Evolutionary conservation across 2,329 filamentous ascomycete genomes (phyloP).

Genomic region (Botryosphaeria dothidea): DNA sequence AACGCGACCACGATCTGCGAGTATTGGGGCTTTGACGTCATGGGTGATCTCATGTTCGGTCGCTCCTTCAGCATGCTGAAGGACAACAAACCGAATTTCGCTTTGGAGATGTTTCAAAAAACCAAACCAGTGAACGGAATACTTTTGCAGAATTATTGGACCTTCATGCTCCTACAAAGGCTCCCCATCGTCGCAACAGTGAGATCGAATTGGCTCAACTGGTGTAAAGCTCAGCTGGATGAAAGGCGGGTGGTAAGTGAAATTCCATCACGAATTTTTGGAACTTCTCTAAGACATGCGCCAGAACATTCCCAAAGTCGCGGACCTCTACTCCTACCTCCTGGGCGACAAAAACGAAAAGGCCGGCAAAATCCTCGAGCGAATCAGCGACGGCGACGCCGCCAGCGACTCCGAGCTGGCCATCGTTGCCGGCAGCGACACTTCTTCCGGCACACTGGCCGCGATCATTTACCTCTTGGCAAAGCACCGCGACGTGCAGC

Average conservation of each 20-base stretch:
- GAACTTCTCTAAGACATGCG: slow-evolving; percentile 21
- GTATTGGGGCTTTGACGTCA: slow-evolving; percentile 53
- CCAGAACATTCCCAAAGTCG: neutral
- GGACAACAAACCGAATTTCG: slow-evolving; percentile 42
- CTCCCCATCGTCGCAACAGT: neutral
- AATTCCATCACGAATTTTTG: neutral
- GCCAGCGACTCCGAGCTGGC: slow-evolving; percentile 52
- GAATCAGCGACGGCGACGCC: slow-evolving; percentile 47
- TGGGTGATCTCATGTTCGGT: slow-evolving; percentile 51
- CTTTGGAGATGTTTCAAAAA: slow-evolving; percentile 43
- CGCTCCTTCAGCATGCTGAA: slow-evolving; percentile 48
- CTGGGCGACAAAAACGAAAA: slow-evolving; percentile 43
- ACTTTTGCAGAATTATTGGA: neutral
- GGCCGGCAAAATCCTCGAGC: slow-evolving; percentile 36
- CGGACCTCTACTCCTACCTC: slow-evolving; percentile 52
- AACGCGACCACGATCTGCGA: slow-evolving; percentile 21
- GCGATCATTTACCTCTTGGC: slow-evolving; percentile 48
- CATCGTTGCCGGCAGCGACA: slow-evolving; percentile 52
- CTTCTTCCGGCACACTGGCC: slow-evolving; percentile 45
- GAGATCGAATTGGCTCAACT: neutral
- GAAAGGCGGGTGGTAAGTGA: neutral
- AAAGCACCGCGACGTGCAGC: slow-evolving; percentile 38
- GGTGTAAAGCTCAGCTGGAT: neutral
- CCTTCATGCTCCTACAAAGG: slow-evolving; percentile 43
- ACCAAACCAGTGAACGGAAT: neutral